Base-by-base conservation (phyloP, 192 early-diverging fungal species). In the Powellomyces hirtus region DNA sequence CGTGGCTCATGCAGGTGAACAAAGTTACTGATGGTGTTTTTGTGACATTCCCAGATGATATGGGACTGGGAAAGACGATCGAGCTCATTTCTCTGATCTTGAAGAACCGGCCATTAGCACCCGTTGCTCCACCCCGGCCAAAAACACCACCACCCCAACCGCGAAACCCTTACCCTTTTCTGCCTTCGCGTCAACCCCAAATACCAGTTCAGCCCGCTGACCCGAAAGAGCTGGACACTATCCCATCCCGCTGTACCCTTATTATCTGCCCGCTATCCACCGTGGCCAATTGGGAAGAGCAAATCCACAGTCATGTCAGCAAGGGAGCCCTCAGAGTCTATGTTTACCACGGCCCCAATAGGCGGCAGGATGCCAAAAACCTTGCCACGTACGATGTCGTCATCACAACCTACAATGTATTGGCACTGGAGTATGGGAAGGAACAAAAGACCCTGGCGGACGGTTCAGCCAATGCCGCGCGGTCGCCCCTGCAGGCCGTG, bases 201-300 rank as follows among this genome's bases (percentile, higher is more conserved):
- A 51, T 64, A 34, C 14, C 50, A 6, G 7, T 37, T 10, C 67
- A 35, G 24, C 53, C 38, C 29, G 45, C 68, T 6, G 34, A 36
- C 20, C 36, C 36, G 13, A 38, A 60, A 38, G 20, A 36, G 14
- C 3, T n/a, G 1, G 31, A 33, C 13, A 24, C 36, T 6, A n/a
- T 72, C 16, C 68, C 71, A 6, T 76, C 76, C 5, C 66, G 65
- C 11, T 77, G 83, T 18, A 91, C 90, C 7, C 73, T 91, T 37
- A 87, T 91, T 44, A 74, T 91, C 8, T 89, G 87, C 40, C 90
- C 90, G 18, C 78, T 91, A 26, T 85, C 84, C 16, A 89, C 85
- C 7, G 78, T 91, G 46, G 72, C 79, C 16, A 89, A 91, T 70
- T 91, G 90, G 90, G 88, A 89, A 69, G 84, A 89, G 38, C 89